Percentiles rank a stretch among this genome's conserved stretches.
Evolutionary conservation across 2,329 filamentous ascomycete genomes (phyloP).

Genomic region (Plenodomus tracheiphilus): DNA sequence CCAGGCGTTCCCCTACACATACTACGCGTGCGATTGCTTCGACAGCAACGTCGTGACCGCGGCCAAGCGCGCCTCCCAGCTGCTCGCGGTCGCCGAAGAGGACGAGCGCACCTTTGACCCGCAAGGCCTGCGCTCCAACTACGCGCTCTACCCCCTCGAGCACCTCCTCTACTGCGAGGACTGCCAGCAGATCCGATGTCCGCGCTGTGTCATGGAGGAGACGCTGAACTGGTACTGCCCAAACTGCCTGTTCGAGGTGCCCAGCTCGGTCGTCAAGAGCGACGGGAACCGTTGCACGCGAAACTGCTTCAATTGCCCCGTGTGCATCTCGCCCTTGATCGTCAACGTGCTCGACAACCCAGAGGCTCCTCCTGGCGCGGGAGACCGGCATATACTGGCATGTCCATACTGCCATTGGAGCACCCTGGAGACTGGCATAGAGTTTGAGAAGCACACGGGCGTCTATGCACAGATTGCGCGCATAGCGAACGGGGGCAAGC

Average conservation of each 20-base stretch:
- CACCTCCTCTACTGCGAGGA: conserved; percentile 96
- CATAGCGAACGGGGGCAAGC: conserved; percentile 58
- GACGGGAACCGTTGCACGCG: conserved; percentile 94
- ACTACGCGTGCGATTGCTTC: conserved; percentile 67
- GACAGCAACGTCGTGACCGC: conserved; percentile 47
- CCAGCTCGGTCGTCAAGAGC: conserved; percentile 86
- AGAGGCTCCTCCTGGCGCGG: conserved; percentile 21
- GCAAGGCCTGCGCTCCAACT: conserved; percentile 80
- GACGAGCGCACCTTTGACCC: conserved; percentile 86
- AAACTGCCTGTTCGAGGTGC: conserved; percentile 92
- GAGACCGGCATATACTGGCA: conserved; percentile 73
- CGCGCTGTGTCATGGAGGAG: conserved; percentile 88
- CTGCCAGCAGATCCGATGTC: conserved; percentile 93
- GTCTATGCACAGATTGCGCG: conserved; percentile 80
- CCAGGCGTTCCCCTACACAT: conserved; percentile 64
- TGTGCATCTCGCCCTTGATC: conserved; percentile 79
- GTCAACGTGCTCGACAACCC: conserved; percentile 69
- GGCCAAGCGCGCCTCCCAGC: conserved; percentile 40
- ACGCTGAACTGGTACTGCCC: conserved; percentile 95
- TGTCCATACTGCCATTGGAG: conserved; percentile 95
- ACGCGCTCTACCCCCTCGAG: conserved; percentile 89
- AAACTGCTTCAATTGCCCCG: conserved; percentile 93
- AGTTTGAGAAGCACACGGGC: conserved; percentile 86
- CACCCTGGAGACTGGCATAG: conserved; percentile 83
- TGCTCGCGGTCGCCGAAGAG: conserved; percentile 58